Evolutionary conservation across 2,329 filamentous ascomycete species (phyloP).

Genomic region (Incumbomyces delicatus): DNA sequence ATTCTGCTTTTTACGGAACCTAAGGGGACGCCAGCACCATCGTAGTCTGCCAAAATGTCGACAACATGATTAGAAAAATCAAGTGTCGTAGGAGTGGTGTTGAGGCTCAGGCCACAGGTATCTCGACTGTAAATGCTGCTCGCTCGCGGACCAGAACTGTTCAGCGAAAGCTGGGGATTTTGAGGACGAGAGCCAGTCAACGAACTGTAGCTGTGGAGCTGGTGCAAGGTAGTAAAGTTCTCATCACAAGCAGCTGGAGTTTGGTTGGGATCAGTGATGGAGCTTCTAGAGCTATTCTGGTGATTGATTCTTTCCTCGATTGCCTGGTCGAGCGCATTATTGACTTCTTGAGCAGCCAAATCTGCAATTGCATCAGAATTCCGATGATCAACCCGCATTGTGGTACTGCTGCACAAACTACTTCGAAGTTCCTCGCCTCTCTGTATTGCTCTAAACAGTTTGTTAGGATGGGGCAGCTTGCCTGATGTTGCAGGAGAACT

Average conservation of each 20-base stretch:
- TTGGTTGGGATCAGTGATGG: no score
- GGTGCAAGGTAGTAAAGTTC: constrained; percentile 1
- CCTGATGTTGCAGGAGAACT: constrained; percentile 5
- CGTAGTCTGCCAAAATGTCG: not conserved
- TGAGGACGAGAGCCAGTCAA: not conserved
- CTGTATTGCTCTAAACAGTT: constrained; percentile 14
- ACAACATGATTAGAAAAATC: not conserved
- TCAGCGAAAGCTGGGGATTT: no score
- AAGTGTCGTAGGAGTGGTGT: constrained; percentile 4
- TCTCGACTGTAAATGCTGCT: constrained; percentile 19
- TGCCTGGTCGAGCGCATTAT: not conserved
- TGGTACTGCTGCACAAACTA: constrained; percentile 4
- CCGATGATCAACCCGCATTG: not conserved
- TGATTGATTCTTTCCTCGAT: not conserved
- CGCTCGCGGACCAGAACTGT: constrained; percentile 4
- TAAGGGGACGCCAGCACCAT: not conserved
- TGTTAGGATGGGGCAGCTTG: constrained; percentile 13
- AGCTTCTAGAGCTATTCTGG: no score
- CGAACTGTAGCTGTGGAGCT: constrained; percentile 3
- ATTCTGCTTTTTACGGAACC: no score
- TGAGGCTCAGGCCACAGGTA: constrained; percentile 11
- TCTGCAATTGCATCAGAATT: not conserved
- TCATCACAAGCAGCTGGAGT: not conserved
- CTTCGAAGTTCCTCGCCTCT: not conserved
- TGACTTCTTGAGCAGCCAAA: not conserved